Base-by-base conservation (phyloP, 2,329 filamentous ascomycete species). In the Nothophaeocryptopus gaeumannii region DNA sequence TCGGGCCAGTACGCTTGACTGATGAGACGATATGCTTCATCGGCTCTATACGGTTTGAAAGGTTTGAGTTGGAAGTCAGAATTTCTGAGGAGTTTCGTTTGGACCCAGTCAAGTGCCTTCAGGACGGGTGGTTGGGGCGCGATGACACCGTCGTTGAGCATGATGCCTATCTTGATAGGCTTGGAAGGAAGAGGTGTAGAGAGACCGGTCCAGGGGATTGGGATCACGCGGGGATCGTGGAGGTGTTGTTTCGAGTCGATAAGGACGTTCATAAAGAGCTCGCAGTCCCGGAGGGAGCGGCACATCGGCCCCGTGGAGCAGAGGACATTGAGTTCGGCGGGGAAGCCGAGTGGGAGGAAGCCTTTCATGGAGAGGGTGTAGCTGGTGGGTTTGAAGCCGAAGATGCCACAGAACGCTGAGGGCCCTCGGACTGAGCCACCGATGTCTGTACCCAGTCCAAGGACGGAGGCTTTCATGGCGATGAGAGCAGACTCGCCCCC, bases 381-480 rank as follows among this genome's bases (percentile, higher is more conserved):
- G 26, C 43, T 31, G 2, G 55, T 56, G 1, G 75, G 71, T 52
- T 59, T 59, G 52, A 63, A 62, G 12, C 63, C 63, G 30, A 58
- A 64, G 39, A 66, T 60, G 9, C 62, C 64, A 36, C 69, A 68
- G 70, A 90, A 91, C 60, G 95, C 91, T 48, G 95, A 87, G 68
- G 87, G 91, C 66, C 96, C 93, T 61, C 84, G 82, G 63, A 93
- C 84, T 46, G 69, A 74, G 2, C 77, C 76, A 0, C 74, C 77
- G 39, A 85, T 74, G 65, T 86, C 83, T 0, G 82, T 85, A 0
- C 80, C 81, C 12, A 84, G 72, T 0, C 83, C 83, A 2, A 85
- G 60, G 45, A 81, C 72, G 26, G 72, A 77, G 0, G 81, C 82
- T 29, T 75, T 72, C 71, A 85, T 76, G 5, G 77, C 78, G 16